Evolutionary conservation across 139 green algal genomes (phyloP).

Genomic region (Haematococcus lacustris): DNA sequence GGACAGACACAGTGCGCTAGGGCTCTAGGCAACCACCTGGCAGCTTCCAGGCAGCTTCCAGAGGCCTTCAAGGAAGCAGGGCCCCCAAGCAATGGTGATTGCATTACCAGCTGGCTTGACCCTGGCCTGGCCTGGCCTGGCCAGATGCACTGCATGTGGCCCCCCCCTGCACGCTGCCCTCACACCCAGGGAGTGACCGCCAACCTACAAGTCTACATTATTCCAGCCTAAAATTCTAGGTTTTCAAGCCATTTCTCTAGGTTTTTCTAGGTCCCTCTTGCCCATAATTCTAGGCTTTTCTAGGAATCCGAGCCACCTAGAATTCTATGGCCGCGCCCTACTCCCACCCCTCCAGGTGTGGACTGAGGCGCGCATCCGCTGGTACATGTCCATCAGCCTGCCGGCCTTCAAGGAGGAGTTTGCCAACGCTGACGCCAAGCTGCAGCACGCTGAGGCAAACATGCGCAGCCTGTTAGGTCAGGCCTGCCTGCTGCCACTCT

Average conservation of each 20-base stretch:
- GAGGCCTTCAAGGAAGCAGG: not conserved
- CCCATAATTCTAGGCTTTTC: not conserved
- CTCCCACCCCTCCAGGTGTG: not conserved
- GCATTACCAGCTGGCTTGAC: not conserved
- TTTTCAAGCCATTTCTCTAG: not conserved
- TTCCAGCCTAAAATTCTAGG: not conserved
- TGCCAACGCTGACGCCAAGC: too few species aligned
- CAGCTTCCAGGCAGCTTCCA: too few species aligned
- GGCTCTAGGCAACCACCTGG: not conserved
- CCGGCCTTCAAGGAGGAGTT: not conserved
- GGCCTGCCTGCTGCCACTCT: too few species aligned
- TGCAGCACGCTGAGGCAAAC: too few species aligned
- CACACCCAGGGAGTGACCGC: not conserved
- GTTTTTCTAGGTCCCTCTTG: not conserved
- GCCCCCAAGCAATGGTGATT: not conserved
- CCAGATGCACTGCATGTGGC: not conserved
- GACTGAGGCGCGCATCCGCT: slow-evolving; percentile 2
- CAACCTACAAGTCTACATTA: not conserved
- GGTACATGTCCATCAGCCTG: slow-evolving; percentile 3
- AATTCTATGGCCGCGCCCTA: not conserved
- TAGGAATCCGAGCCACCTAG: not conserved
- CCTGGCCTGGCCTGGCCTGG: not conserved
- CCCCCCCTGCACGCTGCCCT: too few species aligned
- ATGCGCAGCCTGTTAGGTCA: too few species aligned
- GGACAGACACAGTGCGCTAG: too few species aligned